phyloP scores from a whole-genome alignment of 805 yeast species.

The Starmerella apicola region DNA sequence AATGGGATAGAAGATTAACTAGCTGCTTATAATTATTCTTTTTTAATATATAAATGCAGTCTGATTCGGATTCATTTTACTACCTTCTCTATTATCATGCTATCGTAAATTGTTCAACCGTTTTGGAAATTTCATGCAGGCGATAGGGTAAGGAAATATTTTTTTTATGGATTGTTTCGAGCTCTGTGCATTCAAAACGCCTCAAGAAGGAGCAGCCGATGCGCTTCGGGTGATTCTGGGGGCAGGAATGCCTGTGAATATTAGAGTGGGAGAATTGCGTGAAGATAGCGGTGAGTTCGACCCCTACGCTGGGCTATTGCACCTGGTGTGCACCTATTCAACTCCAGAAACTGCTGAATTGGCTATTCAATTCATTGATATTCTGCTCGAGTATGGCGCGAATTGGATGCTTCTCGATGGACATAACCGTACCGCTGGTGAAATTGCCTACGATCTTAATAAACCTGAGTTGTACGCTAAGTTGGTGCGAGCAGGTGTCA shows the following conservation, averaged over 20 bases:
- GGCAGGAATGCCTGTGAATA: conserved; percentile 24
- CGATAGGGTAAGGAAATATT: not conserved
- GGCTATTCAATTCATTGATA: conserved; percentile 40
- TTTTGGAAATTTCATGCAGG: not conserved
- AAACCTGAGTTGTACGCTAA: conserved; percentile 30
- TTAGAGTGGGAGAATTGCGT: conserved; percentile 19
- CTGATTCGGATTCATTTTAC: too few relatives aligned
- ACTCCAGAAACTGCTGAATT: conserved; percentile 10
- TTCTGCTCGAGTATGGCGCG: conserved; percentile 71
- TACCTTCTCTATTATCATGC: too few relatives aligned
- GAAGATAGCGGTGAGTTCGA: conserved; percentile 15
- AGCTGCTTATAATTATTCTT: too few relatives aligned
- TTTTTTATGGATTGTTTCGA: conserved; percentile 18
- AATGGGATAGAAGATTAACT: too few relatives aligned
- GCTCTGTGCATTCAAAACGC: conserved; percentile 19
- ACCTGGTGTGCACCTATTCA: conserved; percentile 16
- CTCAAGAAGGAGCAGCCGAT: conserved; percentile 15
- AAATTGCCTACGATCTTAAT: conserved; percentile 50
- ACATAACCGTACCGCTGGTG: conserved; percentile 72
- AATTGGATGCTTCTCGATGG: conserved; percentile 78
- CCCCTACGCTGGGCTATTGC: conserved; percentile 17
- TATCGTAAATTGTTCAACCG: too few relatives aligned
- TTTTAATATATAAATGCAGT: too few relatives aligned
- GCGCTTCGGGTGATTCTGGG: conserved; percentile 16
- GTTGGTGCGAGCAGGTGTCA: conserved; percentile 72